These are phyloP conservation scores for Debaryomyces robertsiae DNA, from an alignment of 1,139 yeast genomes.

Conservation along the genomic window DNA sequence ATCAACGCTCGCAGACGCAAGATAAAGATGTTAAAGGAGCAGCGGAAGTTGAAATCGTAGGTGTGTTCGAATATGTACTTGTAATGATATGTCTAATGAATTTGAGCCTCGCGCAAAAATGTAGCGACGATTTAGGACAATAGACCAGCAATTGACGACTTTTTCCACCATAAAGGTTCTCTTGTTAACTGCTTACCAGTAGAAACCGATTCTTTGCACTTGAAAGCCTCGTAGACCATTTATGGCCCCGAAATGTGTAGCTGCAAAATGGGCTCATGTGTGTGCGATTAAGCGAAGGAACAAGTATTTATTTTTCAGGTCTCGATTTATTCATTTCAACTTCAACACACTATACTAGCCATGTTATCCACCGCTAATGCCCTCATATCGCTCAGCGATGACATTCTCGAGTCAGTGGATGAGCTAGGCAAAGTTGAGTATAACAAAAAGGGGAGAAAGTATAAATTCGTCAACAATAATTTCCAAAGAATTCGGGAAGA, in stretches of 20 bases:
- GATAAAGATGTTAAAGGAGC: conserved; percentile 53
- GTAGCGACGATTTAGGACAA: too few species aligned
- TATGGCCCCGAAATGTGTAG: too few species aligned
- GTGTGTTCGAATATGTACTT: not conserved
- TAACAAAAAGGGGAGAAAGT: conserved; percentile 53
- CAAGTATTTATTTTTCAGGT: too few species aligned
- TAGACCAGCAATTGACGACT: too few species aligned
- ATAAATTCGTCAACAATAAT: conserved; percentile 50
- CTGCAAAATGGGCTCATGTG: too few species aligned
- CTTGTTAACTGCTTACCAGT: too few species aligned
- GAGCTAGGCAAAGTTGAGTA: conserved; percentile 44
- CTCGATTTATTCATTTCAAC: too few species aligned
- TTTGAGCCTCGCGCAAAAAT: too few species aligned
- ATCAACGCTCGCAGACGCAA: conserved; percentile 92
- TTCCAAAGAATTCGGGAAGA: conserved; percentile 55
- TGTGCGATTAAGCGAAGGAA: too few species aligned
- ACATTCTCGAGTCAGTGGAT: conserved; percentile 29
- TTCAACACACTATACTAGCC: not conserved
- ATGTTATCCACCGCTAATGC: conserved; percentile 29
- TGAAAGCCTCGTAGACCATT: too few species aligned
- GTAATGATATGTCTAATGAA: not conserved
- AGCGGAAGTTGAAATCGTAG: conserved; percentile 28
- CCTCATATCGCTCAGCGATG: conserved; percentile 29
- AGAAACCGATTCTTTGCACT: too few species aligned
- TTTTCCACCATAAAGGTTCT: too few species aligned